Evolutionary conservation across 23 red algal species (phyloP).

Genomic region (Chondrus crispus): DNA sequence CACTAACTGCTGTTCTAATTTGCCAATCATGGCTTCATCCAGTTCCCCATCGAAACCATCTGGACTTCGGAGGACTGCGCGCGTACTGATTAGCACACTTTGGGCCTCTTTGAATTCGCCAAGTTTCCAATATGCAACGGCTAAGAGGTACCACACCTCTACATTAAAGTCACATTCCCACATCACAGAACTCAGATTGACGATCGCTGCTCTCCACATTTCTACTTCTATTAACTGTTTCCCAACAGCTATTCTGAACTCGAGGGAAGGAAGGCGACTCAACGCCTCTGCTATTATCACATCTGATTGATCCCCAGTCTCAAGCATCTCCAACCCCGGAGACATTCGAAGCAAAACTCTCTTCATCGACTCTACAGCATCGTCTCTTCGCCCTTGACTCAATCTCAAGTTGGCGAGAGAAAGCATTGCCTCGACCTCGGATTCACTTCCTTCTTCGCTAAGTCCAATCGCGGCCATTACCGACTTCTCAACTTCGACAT

Average conservation of each 20-base stretch:
- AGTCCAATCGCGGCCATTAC: constrained; percentile 44
- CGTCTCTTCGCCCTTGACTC: constrained; percentile 43
- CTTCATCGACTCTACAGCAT: constrained; percentile 49
- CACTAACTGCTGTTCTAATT: constrained; percentile 51
- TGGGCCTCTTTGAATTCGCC: constrained; percentile 25
- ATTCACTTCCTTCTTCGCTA: constrained; percentile 12
- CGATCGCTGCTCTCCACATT: constrained; percentile 28
- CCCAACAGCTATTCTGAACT: constrained; percentile 66
- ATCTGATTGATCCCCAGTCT: constrained; percentile 16
- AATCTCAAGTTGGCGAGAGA: constrained; percentile 63
- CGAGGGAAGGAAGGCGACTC: constrained; percentile 37
- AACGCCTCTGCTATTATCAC: neutral
- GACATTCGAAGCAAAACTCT: constrained; percentile 35
- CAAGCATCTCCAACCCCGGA: constrained; percentile 20
- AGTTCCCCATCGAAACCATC: constrained; percentile 58
- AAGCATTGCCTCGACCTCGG: constrained; percentile 31
- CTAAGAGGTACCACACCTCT: constrained; percentile 77
- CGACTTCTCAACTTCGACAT: constrained; percentile 50
- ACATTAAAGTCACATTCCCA: constrained; percentile 81
- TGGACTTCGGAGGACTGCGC: constrained; percentile 25
- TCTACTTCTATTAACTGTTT: constrained; percentile 69
- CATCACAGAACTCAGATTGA: constrained; percentile 35
- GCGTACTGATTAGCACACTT: constrained; percentile 23
- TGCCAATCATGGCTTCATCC: constrained; percentile 61
- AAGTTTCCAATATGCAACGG: constrained; percentile 43